These are phyloP conservation scores for Globisporangium solare DNA, from an alignment of 352 stramenopile genomes.

Conservation along the genomic window DNA sequence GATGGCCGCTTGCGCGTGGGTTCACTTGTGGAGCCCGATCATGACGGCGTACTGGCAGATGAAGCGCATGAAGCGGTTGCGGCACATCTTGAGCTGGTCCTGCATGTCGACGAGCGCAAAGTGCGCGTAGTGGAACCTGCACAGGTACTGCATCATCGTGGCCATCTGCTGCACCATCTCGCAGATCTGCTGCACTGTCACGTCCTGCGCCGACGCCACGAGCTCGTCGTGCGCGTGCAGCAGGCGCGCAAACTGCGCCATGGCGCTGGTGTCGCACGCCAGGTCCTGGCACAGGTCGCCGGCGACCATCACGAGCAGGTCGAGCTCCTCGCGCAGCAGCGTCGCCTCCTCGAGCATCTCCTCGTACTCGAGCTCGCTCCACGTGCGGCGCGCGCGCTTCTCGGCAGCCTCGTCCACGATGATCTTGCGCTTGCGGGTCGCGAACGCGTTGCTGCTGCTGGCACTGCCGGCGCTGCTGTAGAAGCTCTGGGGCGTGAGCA, in stretches of 20 bases:
- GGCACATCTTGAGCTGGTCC: conserved; percentile 53
- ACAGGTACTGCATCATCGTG: conserved; percentile 71
- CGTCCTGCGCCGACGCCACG: conserved; percentile 37
- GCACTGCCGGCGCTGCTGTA: too few relatives aligned
- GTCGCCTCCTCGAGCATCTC: conserved; percentile 67
- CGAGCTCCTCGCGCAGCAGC: conserved; percentile 61
- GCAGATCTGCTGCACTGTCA: conserved; percentile 53
- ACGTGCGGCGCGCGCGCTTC: conserved; percentile 47
- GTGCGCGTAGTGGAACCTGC: conserved; percentile 54
- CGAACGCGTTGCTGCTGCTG: background rate
- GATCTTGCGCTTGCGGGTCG: conserved; percentile 48
- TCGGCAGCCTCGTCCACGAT: conserved; percentile 25
- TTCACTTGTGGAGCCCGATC: conserved; percentile 40
- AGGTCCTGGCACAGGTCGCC: conserved; percentile 56
- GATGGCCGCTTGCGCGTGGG: too few relatives aligned
- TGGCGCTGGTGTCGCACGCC: conserved; percentile 24
- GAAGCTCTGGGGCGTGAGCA: conserved; percentile 12
- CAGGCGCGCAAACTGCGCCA: conserved; percentile 23
- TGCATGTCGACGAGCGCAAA: conserved; percentile 76
- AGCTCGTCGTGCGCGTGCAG: conserved; percentile 43
- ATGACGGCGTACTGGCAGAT: conserved; percentile 67
- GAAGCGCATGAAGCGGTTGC: conserved; percentile 74
- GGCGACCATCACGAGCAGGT: conserved; percentile 58
- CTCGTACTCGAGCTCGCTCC: conserved; percentile 71
- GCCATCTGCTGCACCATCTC: conserved; percentile 69